These are phyloP conservation scores for Penicillium sp. DNA, from an alignment of 2,329 filamentous ascomycete species.

Conservation along the genomic window DNA sequence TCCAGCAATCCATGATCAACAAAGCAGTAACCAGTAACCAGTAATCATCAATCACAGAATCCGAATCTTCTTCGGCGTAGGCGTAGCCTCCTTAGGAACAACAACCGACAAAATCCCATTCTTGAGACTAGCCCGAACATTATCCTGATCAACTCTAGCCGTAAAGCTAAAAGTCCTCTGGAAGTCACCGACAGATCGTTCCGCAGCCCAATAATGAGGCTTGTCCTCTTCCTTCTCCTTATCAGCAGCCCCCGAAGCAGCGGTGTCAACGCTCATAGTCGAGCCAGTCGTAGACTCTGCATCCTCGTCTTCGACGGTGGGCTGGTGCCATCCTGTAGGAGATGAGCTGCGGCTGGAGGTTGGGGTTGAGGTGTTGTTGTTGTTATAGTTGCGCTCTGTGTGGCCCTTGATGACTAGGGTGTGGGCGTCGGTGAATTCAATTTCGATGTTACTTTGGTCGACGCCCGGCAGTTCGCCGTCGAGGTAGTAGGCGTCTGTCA, in stretches of 20 bases:
- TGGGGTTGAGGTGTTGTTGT: background rate
- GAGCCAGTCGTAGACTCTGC: constrained; percentile 10
- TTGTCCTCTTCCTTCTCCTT: constrained; percentile 14
- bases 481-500: constrained; percentile 41
- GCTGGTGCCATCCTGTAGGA: constrained; percentile 36
- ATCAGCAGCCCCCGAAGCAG: constrained; percentile 12
- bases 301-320: constrained; percentile 49
- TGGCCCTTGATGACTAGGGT: constrained; percentile 45
- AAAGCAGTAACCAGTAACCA: too few species aligned
- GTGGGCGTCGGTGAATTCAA: constrained; percentile 46
- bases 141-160: constrained; percentile 54
- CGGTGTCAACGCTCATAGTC: constrained; percentile 10
- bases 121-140: constrained; percentile 56
- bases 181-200: constrained; percentile 57
- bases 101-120: constrained; percentile 55
- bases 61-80: constrained; percentile 50
- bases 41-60: constrained; percentile 45
- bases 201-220: constrained; percentile 54
- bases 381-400: constrained; percentile 34
- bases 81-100: constrained; percentile 53
- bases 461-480: constrained; percentile 47
- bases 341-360: constrained; percentile 24
- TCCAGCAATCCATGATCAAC: background rate
- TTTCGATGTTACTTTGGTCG: constrained; percentile 43
- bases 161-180: constrained; percentile 56